Conservation (phyloP, 768 basidiomycete genomes). For the Tylopilus rubrobrunneus region DNA sequence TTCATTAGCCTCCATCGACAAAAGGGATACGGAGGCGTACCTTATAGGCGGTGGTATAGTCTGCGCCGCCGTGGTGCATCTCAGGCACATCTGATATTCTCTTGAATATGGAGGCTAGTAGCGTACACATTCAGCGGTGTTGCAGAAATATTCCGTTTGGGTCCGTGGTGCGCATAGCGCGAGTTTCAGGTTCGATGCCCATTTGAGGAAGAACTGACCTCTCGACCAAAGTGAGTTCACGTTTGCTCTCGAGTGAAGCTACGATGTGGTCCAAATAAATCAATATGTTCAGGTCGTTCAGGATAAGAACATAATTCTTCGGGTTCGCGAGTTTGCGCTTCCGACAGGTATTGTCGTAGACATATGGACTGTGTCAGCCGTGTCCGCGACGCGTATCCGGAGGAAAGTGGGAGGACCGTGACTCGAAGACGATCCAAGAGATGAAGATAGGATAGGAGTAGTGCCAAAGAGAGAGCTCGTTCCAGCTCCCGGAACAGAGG, state of each 20-base stretch:
- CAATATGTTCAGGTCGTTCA: conserved; percentile 58
- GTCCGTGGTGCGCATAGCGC: conserved; percentile 73
- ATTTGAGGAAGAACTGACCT: conserved; percentile 70
- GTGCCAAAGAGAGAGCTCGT: conserved; percentile 47
- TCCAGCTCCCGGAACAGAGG: conserved; percentile 36
- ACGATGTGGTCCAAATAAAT: conserved; percentile 94
- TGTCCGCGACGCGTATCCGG: conserved; percentile 75
- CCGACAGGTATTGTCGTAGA: conserved; percentile 86
- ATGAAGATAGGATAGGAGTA: conserved; percentile 57
- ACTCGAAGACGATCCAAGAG: conserved; percentile 62
- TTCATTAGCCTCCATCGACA: not conserved
- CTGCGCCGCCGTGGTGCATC: conserved; percentile 57
- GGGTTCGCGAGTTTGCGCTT: conserved; percentile 63
- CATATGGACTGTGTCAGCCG: conserved; percentile 78
- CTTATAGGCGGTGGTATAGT: conserved; percentile 85
- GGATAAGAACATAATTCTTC: conserved; percentile 79
- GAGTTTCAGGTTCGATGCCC: conserved; percentile 64
- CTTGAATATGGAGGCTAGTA: conserved; percentile 88
- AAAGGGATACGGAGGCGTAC: conserved; percentile 32
- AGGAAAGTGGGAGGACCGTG: conserved; percentile 83
- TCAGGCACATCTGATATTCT: conserved; percentile 67
- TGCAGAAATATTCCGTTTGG: conserved; percentile 61
- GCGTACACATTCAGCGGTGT: not conserved
- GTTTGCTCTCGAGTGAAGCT: conserved; percentile 87
- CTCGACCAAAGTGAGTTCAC: conserved; percentile 78